phyloP scores from a whole-genome alignment of 768 basidiomycete genomes.

The Hypholoma sublateritium region DNA sequence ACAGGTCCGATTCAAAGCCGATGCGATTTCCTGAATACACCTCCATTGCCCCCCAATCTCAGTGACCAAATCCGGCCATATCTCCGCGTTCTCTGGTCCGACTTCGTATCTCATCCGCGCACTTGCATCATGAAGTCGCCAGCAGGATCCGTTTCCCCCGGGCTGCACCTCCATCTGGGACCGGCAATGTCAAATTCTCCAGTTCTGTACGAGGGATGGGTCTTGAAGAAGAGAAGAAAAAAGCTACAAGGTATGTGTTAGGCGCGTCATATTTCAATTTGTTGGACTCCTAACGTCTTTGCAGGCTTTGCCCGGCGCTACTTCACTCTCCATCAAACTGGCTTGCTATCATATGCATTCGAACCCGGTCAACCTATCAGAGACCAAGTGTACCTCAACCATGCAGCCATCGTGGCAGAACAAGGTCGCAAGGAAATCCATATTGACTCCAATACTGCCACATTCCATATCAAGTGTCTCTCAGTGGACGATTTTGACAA shows the following conservation, averaged over 20 bases:
- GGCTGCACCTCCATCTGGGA: not conserved
- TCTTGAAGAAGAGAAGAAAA: slow-evolving; percentile 84
- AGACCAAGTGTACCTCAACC: slow-evolving; percentile 64
- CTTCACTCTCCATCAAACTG: slow-evolving; percentile 68
- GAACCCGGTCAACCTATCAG: slow-evolving; percentile 70
- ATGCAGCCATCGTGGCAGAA: slow-evolving; percentile 77
- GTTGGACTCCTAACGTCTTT: not conserved
- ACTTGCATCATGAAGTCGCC: too few species aligned
- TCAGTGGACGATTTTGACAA: slow-evolving; percentile 64
- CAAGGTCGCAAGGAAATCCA: slow-evolving; percentile 79
- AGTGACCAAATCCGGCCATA: slow-evolving; percentile 15
- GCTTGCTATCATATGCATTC: slow-evolving; percentile 73
- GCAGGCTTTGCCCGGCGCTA: slow-evolving; percentile 84
- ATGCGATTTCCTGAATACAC: slow-evolving; percentile 10
- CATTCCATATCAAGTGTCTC: slow-evolving; percentile 84
- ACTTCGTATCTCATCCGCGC: slow-evolving; percentile 3
- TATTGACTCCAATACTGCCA: slow-evolving; percentile 72
- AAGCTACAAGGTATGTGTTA: slow-evolving; percentile 73
- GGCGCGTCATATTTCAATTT: not conserved
- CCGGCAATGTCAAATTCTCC: slow-evolving; percentile 11
- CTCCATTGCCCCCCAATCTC: not conserved
- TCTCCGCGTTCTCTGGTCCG: slow-evolving; percentile 9
- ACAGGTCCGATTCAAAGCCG: slow-evolving; percentile 25
- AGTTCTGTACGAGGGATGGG: slow-evolving; percentile 66
- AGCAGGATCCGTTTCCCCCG: not conserved